phyloP scores from a whole-genome alignment of 2,329 filamentous ascomycete genomes.

The Arthrobotrys entomopaga region DNA sequence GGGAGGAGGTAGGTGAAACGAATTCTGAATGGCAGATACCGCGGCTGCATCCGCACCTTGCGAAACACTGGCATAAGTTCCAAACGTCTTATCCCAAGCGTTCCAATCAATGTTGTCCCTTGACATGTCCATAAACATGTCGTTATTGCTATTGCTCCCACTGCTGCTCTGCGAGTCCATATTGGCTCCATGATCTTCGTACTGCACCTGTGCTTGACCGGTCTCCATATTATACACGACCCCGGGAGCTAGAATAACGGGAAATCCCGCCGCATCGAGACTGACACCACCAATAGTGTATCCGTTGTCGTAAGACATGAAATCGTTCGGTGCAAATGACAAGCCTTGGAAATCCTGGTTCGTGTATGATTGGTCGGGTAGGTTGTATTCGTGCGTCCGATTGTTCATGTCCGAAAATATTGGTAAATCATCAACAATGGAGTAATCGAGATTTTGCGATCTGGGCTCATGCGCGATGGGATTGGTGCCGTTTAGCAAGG shows the following conservation, averaged over 20 bases:
- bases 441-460: conserved; percentile 44
- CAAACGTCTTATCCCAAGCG: conserved; percentile 58
- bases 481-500: conserved; percentile 6
- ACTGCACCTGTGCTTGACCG: conserved; percentile 39
- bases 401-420: conserved; percentile 46
- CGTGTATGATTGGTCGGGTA: conserved; percentile 43
- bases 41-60: conserved; percentile 33
- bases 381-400: conserved; percentile 25
- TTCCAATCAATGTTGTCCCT: conserved; percentile 58
- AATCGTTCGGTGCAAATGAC: conserved; percentile 36
- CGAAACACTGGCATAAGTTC: conserved; percentile 56
- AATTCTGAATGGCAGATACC: conserved; percentile 22
- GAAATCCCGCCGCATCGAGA: conserved; percentile 46
- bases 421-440: conserved; percentile 46
- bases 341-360: conserved; percentile 45
- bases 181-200: conserved; percentile 43
- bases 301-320: conserved; percentile 44
- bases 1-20: conserved; percentile 21
- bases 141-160: conserved; percentile 35
- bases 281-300: conserved; percentile 48
- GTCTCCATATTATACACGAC: conserved; percentile 54
- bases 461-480: conserved; percentile 22
- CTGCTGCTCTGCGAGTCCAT: conserved; percentile 39
- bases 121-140: conserved; percentile 56
- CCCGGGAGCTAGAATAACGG: conserved; percentile 50